Evolutionary conservation across 2,329 filamentous ascomycete genomes (phyloP).

Genomic region (Fusarium denticulatum): DNA sequence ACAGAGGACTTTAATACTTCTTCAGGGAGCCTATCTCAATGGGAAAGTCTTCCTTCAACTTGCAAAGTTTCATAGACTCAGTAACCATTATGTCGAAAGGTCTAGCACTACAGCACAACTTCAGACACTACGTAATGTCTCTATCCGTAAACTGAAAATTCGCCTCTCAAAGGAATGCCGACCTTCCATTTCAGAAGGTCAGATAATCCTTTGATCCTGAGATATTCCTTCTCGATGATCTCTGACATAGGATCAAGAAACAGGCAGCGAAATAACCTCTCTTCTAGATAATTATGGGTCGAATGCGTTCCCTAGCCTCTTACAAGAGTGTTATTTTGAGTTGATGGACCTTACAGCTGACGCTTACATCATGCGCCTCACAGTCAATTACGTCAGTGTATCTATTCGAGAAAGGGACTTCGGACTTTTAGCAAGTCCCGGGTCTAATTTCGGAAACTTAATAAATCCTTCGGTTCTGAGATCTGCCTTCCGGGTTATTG

Average conservation of each 20-base stretch:
- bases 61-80: background rate
- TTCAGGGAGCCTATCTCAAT: fast-evolving
- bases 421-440: background rate
- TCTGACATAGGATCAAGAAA: background rate
- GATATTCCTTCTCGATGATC: background rate
- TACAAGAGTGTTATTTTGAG: background rate
- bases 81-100: background rate
- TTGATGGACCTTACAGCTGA: background rate
- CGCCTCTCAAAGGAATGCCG: background rate
- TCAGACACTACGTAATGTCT: background rate
- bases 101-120: background rate
- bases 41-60: background rate
- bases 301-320: background rate
- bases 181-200: background rate
- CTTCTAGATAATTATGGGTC: background rate
- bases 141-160: background rate
- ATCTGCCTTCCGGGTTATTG: background rate
- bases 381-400: background rate
- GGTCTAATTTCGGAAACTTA: background rate
- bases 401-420: background rate
- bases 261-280: background rate
- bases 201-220: background rate
- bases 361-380: background rate
- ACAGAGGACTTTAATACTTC: background rate
- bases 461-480: background rate